These are phyloP conservation scores for Bipolaris victoriae DNA, from an alignment of 2,329 filamentous ascomycete species.

Conservation along the genomic window DNA sequence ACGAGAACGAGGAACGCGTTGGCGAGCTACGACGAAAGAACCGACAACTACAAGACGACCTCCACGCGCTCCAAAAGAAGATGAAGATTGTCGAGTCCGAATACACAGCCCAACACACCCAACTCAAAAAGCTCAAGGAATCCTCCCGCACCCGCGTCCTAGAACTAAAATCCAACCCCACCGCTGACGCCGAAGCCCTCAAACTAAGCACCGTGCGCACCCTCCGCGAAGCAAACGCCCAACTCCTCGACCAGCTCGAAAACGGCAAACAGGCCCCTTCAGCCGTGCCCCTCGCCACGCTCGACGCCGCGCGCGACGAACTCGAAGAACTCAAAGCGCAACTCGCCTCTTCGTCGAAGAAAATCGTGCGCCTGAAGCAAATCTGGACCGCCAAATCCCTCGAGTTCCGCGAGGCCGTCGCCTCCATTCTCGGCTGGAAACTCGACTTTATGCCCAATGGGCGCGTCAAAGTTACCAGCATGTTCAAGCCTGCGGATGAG, in stretches of 20 bases:
- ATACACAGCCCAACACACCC: constrained; percentile 72
- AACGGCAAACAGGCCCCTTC: constrained; percentile 43
- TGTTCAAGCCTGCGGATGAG: constrained; percentile 75
- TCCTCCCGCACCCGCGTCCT: constrained; percentile 81
- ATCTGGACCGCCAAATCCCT: constrained; percentile 90
- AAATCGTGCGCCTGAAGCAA: constrained; percentile 83
- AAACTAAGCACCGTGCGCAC: constrained; percentile 80
- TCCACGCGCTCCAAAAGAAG: constrained; percentile 72
- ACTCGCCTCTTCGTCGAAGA: constrained; percentile 74
- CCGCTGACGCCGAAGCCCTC: constrained; percentile 80
- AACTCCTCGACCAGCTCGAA: constrained; percentile 76
- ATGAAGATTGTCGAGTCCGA: constrained; percentile 76
- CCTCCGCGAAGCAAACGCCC: constrained; percentile 81
- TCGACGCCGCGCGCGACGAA: constrained; percentile 77
- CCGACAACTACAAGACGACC: constrained; percentile 79
- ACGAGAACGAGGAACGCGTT: constrained; percentile 70
- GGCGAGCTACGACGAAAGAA: constrained; percentile 88
- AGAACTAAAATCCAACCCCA: constrained; percentile 89
- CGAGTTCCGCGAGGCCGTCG: constrained; percentile 95
- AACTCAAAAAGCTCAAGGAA: constrained; percentile 71
- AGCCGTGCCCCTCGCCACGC: constrained; percentile 75
- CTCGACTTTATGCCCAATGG: constrained; percentile 97
- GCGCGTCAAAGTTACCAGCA: constrained; percentile 87
- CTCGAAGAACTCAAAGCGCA: constrained; percentile 64
- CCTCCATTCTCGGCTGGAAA: constrained; percentile 89